phyloP scores from a whole-genome alignment of 345 rosid species.

The Pistacia atlantica region DNA sequence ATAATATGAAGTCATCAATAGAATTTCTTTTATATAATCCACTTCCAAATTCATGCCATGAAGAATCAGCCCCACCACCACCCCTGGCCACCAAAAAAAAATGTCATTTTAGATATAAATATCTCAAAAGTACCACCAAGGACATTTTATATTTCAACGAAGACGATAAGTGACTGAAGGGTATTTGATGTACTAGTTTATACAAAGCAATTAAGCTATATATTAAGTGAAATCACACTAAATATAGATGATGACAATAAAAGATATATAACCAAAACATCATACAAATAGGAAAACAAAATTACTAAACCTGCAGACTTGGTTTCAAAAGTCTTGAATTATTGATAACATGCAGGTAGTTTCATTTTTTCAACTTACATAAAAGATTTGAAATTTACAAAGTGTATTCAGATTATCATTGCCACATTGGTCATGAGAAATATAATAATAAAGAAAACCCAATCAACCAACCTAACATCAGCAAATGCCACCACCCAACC shows the following conservation, averaged over 20 bases:
- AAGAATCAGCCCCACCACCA: slow-evolving; percentile 57
- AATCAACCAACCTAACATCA: slow-evolving; percentile 75
- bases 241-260: background rate
- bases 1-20: slow-evolving; percentile 62
- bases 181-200: background rate
- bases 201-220: background rate
- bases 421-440: slow-evolving; percentile 7
- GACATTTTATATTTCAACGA: background rate
- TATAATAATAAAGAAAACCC: background rate
- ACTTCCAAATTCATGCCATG: slow-evolving; percentile 83
- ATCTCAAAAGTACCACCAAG: background rate
- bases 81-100: slow-evolving; percentile 47
- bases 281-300: background rate
- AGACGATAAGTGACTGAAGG: background rate
- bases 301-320: background rate
- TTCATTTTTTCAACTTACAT: background rate
- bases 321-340: background rate
- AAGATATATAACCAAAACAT: background rate
- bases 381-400: background rate
- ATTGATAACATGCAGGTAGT: background rate
- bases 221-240: background rate
- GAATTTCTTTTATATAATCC: slow-evolving; percentile 67
- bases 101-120: background rate
- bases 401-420: background rate
- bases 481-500: slow-evolving; percentile 96